Conservation (phyloP, 495 filamentous ascomycete genomes). For the Acidiella bohemica region DNA sequence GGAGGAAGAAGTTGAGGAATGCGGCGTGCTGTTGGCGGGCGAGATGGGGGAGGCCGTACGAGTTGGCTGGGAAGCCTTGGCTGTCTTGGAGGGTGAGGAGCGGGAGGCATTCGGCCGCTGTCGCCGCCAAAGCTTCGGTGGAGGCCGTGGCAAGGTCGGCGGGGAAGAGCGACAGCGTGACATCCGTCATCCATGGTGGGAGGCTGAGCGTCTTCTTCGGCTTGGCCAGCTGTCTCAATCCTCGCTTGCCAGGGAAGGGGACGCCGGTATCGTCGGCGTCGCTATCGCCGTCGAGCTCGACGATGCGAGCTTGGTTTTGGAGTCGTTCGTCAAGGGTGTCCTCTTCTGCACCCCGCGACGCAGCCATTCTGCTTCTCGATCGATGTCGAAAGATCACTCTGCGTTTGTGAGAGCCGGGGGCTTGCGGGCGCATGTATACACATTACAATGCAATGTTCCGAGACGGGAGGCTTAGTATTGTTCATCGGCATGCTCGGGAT, state of each 20-base stretch:
- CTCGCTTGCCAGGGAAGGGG: conserved; percentile 11
- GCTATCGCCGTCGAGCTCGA: conserved; percentile 8
- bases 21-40: conserved; percentile 53
- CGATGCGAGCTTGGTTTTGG: conserved; percentile 12
- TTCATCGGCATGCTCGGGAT: conserved; percentile 13
- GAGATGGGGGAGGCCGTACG: conserved; percentile 58
- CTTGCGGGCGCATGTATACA: too few relatives aligned
- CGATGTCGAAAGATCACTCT: conserved; percentile 6
- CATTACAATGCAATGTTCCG: too few relatives aligned
- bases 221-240: neutral
- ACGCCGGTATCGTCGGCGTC: conserved; percentile 5
- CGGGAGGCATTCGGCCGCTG: conserved; percentile 53
- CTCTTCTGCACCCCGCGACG: conserved; percentile 1
- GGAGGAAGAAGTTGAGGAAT: conserved; percentile 60
- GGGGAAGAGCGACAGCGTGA: conserved; percentile 30
- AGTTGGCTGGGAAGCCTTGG: conserved; percentile 39
- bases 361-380: conserved; percentile 6
- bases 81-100: conserved; percentile 40
- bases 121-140: conserved; percentile 51
- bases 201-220: too few relatives aligned
- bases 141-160: conserved; percentile 59
- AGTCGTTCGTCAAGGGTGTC: conserved; percentile 16
- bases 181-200: conserved; percentile 10
- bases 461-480: too few relatives aligned
- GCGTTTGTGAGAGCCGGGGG: conserved; percentile 5